A percentile compares a stretch with the other conserved stretches of the same genome.
phyloP scores from a whole-genome alignment of 169 alveolate species.

The Plasmodium fragile region DNA sequence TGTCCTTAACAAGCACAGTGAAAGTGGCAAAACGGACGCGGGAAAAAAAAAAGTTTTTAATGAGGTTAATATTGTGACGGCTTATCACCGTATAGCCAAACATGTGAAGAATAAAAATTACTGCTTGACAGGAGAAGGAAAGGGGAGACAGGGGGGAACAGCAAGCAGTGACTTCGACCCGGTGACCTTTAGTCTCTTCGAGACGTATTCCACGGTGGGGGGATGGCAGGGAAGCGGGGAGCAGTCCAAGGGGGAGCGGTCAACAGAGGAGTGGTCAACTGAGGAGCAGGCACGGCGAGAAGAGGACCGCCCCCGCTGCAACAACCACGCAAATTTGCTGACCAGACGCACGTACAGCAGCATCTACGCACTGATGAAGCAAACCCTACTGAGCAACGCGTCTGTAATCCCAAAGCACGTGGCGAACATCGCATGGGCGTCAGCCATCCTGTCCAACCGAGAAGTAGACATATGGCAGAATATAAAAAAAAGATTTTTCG shows the following conservation, averaged over 20 bases:
- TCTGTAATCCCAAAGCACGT: slow-evolving; percentile 38
- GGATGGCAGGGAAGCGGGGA: not conserved
- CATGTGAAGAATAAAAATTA: slow-evolving; percentile 63
- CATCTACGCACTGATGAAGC: slow-evolving; percentile 17
- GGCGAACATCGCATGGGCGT: slow-evolving; percentile 73
- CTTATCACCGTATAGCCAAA: slow-evolving; percentile 68
- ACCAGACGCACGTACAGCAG: slow-evolving; percentile 23
- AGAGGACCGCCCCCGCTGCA: not conserved
- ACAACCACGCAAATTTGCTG: not conserved
- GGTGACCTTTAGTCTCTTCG: slow-evolving; percentile 46
- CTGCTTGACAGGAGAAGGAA: not conserved
- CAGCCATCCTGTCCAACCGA: slow-evolving; percentile 34
- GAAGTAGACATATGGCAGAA: slow-evolving; percentile 30
- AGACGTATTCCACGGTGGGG: slow-evolving; percentile 15
- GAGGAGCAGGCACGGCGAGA: not conserved
- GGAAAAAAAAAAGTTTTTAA: slow-evolving; percentile 33
- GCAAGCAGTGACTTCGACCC: slow-evolving; percentile 14
- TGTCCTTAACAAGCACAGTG: slow-evolving; percentile 8
- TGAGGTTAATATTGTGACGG: slow-evolving; percentile 62
- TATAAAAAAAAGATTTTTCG: slow-evolving; percentile 52
- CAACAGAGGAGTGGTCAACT: not conserved
- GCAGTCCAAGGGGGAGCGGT: not conserved
- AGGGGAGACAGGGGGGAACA: not conserved
- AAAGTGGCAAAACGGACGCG: not conserved
- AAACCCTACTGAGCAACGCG: not conserved